These are phyloP conservation scores for Penicillium bovifimosum DNA, from an alignment of 495 filamentous ascomycete species.

Conservation along the genomic window DNA sequence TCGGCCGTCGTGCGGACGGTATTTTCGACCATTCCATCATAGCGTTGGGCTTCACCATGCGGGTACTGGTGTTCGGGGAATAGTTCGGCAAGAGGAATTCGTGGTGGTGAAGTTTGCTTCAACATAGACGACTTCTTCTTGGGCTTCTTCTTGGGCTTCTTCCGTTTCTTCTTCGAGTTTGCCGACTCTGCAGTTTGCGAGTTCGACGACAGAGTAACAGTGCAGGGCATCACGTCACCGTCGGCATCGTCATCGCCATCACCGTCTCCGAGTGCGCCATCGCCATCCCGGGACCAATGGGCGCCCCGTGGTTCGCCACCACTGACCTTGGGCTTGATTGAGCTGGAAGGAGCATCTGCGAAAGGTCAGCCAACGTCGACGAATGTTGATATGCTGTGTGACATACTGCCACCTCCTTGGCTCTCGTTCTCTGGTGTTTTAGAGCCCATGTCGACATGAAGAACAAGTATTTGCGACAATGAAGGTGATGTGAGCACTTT, in stretches of 20 bases:
- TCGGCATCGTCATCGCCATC: conserved; percentile 55
- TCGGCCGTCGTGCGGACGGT: conserved; percentile 53
- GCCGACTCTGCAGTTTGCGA: conserved; percentile 1
- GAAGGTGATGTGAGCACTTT: no score
- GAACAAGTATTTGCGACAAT: background rate
- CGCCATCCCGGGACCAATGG: conserved; percentile 37
- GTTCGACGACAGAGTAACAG: conserved; percentile 19
- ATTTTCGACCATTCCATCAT: conserved; percentile 44
- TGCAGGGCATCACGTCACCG: conserved; percentile 25
- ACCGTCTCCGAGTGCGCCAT: conserved; percentile 33
- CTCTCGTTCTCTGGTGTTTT: conserved; percentile 25
- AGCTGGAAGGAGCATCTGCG: conserved; percentile 20
- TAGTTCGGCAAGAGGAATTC: conserved; percentile 46
- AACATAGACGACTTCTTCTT: conserved; percentile 42
- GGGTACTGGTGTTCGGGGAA: conserved; percentile 50
- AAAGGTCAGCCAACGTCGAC: background rate
- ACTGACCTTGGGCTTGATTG: conserved; percentile 36
- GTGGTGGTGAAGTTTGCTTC: conserved; percentile 51
- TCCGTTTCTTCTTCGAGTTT: conserved; percentile 47
- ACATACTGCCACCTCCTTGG: conserved; percentile 22
- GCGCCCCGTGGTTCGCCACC: conserved; percentile 34
- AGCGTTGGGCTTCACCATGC: conserved; percentile 46
- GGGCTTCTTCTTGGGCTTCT: conserved; percentile 50
- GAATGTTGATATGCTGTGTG: background rate
- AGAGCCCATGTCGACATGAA: conserved; percentile 30